These are phyloP conservation scores for Warburgia ugandensis DNA, from an alignment of 164 flowering plant genomes.

Conservation along the genomic window DNA sequence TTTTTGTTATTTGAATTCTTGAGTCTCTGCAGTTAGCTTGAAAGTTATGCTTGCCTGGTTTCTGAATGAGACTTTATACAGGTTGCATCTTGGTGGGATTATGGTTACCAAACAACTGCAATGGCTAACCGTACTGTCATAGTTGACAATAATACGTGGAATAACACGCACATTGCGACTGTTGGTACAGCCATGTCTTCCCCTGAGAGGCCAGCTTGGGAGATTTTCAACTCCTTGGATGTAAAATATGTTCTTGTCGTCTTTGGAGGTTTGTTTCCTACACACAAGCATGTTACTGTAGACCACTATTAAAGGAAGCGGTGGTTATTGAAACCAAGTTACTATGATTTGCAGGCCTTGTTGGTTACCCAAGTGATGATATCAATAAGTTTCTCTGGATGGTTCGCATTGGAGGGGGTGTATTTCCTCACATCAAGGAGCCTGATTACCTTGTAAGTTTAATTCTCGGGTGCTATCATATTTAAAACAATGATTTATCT, in stretches of 20 bases:
- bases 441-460: slow-evolving; percentile 92
- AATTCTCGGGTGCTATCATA: background rate
- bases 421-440: slow-evolving; percentile 97
- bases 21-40: too few relatives aligned
- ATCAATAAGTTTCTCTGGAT: slow-evolving; percentile 97
- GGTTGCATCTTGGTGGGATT: slow-evolving; percentile 99
- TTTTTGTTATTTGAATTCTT: too few relatives aligned
- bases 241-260: slow-evolving; percentile 99
- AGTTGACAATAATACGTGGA: slow-evolving; percentile 99
- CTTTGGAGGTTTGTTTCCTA: slow-evolving; percentile 81
- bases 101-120: slow-evolving; percentile 98
- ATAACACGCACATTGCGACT: slow-evolving; percentile 98
- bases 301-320: background rate
- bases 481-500: background rate
- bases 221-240: slow-evolving; percentile 90
- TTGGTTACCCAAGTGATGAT: slow-evolving; percentile 99
- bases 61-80: slow-evolving; percentile 21
- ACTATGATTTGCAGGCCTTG: slow-evolving; percentile 56
- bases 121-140: slow-evolving; percentile 99
- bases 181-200: slow-evolving; percentile 99
- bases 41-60: background rate
- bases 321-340: slow-evolving; percentile 9
- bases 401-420: slow-evolving; percentile 99
- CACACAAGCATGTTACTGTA: too few relatives aligned
- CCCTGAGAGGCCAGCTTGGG: slow-evolving; percentile 99